These are phyloP conservation scores for Rhodocollybia butyracea DNA, from an alignment of 768 basidiomycete genomes.

Conservation along the genomic window DNA sequence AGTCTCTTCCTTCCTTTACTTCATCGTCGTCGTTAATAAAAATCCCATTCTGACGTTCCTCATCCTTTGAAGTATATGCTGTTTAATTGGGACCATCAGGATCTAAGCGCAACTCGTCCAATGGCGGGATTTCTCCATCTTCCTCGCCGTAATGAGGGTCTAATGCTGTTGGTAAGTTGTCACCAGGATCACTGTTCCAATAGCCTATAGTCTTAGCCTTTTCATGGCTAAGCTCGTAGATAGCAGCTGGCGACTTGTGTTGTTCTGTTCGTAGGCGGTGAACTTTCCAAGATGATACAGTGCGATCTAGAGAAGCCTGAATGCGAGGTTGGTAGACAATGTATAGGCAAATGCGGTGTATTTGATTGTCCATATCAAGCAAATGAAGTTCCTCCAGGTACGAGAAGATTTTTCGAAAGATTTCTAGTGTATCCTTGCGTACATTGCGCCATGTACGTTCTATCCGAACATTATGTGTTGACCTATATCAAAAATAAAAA, in stretches of 20 bases:
- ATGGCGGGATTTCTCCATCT: conserved; percentile 7
- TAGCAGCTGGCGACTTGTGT: conserved; percentile 16
- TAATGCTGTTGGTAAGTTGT: conserved; percentile 9
- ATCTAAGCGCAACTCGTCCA: background rate
- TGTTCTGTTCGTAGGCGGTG: conserved; percentile 21
- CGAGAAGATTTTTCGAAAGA: conserved; percentile 25
- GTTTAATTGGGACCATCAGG: background rate
- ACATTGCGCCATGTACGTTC: conserved; percentile 24
- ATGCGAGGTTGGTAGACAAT: conserved; percentile 26
- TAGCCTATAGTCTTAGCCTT: conserved; percentile 21
- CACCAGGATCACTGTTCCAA: conserved; percentile 21
- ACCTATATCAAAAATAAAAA: conserved; percentile 11
- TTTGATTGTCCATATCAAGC: conserved; percentile 19
- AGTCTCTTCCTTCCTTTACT: conserved; percentile 5
- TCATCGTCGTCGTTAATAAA: conserved; percentile 17
- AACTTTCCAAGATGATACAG: conserved; percentile 21
- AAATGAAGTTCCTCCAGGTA: conserved; percentile 22
- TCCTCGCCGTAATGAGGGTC: conserved; percentile 13
- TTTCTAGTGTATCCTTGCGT: conserved; percentile 23
- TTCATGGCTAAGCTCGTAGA: conserved; percentile 22
- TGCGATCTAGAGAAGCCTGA: conserved; percentile 21
- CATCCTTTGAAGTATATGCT: background rate
- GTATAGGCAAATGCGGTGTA: conserved; percentile 20
- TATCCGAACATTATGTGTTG: conserved; percentile 25
- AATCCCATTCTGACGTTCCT: conserved; percentile 11